Evolutionary conservation across 257 asterid species (phyloP).

Genomic region (Vinca minor): DNA sequence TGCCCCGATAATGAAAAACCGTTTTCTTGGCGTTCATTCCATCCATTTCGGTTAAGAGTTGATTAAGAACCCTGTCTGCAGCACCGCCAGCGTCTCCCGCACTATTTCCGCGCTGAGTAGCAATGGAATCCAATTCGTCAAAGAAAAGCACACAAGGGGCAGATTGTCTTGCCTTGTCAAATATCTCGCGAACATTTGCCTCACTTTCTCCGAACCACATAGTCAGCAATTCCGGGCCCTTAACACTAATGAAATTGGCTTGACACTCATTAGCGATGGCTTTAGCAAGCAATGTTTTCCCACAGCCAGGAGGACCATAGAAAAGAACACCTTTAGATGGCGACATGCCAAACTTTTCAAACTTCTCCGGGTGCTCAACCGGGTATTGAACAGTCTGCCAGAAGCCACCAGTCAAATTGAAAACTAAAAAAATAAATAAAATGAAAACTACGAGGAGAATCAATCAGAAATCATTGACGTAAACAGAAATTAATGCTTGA

Average conservation of each 20-base stretch:
- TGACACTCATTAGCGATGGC: conserved; percentile 67
- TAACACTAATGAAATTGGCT: conserved; percentile 54
- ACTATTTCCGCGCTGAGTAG: conserved; percentile 75
- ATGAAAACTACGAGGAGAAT: background rate
- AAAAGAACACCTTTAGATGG: conserved; percentile 64
- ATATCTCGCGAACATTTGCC: conserved; percentile 56
- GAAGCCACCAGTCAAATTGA: background rate
- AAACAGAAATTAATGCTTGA: background rate
- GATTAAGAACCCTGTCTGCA: conserved; percentile 54
- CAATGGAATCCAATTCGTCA: conserved; percentile 64
- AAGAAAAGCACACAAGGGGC: conserved; percentile 74
- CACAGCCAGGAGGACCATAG: conserved; percentile 68
- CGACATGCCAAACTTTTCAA: conserved; percentile 60
- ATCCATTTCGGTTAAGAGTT: conserved; percentile 56
- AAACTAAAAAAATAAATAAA: background rate
- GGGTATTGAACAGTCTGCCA: conserved; percentile 62
- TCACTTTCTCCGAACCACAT: conserved; percentile 77
- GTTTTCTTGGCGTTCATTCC: conserved; percentile 63
- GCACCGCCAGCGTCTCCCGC: conserved; percentile 62
- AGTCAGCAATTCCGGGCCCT: conserved; percentile 60
- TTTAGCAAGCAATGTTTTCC: conserved; percentile 54
- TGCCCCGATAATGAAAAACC: conserved; percentile 59
- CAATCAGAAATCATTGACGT: background rate
- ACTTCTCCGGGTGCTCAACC: conserved; percentile 64
- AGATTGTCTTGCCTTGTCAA: conserved; percentile 62